Conservation (phyloP, 306 rosid species). For the Glycine soja region DNA sequence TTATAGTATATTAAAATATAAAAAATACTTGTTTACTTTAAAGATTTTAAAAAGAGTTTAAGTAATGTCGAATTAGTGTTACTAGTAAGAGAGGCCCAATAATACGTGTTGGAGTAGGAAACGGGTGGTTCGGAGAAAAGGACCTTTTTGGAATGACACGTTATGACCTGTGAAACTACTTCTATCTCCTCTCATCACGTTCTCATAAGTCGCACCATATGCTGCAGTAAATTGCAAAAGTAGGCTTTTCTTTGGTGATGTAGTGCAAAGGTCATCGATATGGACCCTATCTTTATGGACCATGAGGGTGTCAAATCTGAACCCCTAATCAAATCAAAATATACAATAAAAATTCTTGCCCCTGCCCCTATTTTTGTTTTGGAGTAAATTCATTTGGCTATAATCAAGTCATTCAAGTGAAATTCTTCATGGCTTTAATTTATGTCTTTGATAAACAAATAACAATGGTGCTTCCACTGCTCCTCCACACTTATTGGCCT, state of each 20-base stretch:
- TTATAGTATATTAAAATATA: not conserved
- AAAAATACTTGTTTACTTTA: not conserved
- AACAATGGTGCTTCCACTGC: not conserved
- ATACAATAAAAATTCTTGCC: not conserved
- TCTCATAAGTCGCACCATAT: slow-evolving; percentile 8
- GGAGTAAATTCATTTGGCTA: not conserved
- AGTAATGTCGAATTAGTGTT: not conserved
- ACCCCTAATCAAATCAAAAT: not conserved
- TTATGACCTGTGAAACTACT: slow-evolving; percentile 7
- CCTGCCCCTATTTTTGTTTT: not conserved
- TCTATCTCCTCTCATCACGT: slow-evolving; percentile 24
- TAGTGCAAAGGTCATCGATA: slow-evolving; percentile 28
- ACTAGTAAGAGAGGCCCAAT: not conserved
- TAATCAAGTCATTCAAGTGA: no score
- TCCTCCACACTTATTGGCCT: not conserved
- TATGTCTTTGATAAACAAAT: not conserved
- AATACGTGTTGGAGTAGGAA: slow-evolving; percentile 23
- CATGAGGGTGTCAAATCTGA: slow-evolving; percentile 51
- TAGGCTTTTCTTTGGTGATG: slow-evolving; percentile 59
- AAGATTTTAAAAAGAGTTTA: not conserved
- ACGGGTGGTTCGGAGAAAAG: slow-evolving; percentile 66
- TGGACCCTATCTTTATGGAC: slow-evolving; percentile 48
- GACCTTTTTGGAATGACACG: slow-evolving; percentile 22
- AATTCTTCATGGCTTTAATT: no score
- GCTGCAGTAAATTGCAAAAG: slow-evolving; percentile 66